phyloP scores from a whole-genome alignment of 2,329 filamentous ascomycete species.

The Trichoderma arundinaceum region DNA sequence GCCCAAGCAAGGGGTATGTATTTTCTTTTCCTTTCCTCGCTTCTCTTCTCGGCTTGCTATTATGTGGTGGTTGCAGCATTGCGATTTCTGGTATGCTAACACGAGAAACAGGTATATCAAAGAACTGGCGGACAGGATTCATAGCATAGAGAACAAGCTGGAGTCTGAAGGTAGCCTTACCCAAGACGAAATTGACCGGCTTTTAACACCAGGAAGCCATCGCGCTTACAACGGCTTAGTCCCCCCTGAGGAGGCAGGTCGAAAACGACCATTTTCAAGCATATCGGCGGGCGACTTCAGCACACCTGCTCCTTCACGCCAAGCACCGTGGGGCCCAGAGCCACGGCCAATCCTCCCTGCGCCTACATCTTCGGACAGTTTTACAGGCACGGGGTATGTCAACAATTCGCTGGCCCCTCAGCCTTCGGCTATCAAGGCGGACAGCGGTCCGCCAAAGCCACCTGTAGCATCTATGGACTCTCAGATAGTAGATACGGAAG shows the following conservation, averaged over 20 bases:
- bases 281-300: constrained; percentile 51
- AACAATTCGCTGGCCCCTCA: constrained; percentile 55
- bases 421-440: constrained; percentile 48
- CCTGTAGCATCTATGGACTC: constrained; percentile 45
- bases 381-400: constrained; percentile 43
- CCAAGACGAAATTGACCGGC: constrained; percentile 54
- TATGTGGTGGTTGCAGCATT: not conserved
- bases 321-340: constrained; percentile 56
- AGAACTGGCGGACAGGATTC: constrained; percentile 83
- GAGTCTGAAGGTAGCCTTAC: constrained; percentile 55
- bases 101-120: constrained; percentile 74
- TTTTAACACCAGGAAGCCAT: constrained; percentile 46
- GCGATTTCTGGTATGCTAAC: constrained; percentile 1
- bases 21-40: not conserved
- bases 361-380: constrained; percentile 45
- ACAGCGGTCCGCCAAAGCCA: constrained; percentile 46
- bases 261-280: constrained; percentile 57
- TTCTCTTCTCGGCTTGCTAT: not conserved
- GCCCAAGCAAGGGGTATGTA: constrained; percentile 81
- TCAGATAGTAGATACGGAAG: constrained; percentile 43
- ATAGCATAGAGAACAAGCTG: constrained; percentile 81
- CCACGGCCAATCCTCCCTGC: constrained; percentile 52
- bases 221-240: constrained; percentile 41
- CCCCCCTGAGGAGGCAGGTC: constrained; percentile 40
- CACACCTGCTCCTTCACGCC: constrained; percentile 51